Evolutionary conservation across 306 rosid genomes (phyloP), one percentile per base, ranked within the genome.

Genomic region (Fagus sylvatica): DNA sequence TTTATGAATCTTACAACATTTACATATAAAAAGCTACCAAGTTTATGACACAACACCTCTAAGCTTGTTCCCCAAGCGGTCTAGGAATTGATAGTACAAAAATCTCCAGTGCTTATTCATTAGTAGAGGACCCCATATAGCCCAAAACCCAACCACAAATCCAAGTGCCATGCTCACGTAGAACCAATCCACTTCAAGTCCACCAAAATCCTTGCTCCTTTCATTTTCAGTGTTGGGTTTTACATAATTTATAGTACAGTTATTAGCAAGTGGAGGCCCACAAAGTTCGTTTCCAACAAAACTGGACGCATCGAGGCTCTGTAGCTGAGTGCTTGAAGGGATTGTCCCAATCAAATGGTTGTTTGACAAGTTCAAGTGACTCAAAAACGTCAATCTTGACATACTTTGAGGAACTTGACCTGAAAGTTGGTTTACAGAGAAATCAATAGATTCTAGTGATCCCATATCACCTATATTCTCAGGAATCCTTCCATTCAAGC

Each of bases 251-350:
- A 22, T 22, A 22, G 0, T 22, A n/a, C 69, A 74, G 22, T 30
- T 74, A 11, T 22, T 13, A 7, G 41, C 39, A 39, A 74, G 19
- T 40, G 77, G 69, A 59, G 56, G 77, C 7, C 77, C 77, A 10
- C 77, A 74, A n/a, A 57, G 42, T 2, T 57, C 13, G 13, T 74
- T 74, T 6, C 77, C 69, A 8, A 3, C 4, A 54, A 53, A 73
- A 22, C 67, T 36, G 7, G 67, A 54, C 0, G 76, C n/a, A n/a
- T 6, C 1, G 1, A 73, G 19, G 76, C 53, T 5, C 10, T 73
- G 76, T 17, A 55, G 33, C 5, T 54, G 65, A 54, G 67, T 73
- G 53, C 76, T 17, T 51, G 36, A 6, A n/a, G 67, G 76, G 8
- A 73, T 49, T 39, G 1, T 73, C 17, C 76, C 76, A 2, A 28